phyloP scores from a whole-genome alignment of 164 flowering plant genomes.

The Magnolia changhungtana region DNA sequence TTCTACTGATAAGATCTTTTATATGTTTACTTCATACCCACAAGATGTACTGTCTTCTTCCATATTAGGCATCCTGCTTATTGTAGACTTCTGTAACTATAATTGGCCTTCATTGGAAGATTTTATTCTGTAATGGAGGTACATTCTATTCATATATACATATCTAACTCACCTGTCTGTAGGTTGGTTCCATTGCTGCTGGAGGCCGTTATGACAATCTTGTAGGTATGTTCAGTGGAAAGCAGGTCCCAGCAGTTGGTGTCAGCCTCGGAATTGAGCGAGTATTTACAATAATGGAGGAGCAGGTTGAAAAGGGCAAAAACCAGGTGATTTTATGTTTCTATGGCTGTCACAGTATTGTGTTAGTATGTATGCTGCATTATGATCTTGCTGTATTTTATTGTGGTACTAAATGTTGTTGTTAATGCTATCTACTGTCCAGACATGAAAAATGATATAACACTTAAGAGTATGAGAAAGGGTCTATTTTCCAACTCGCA shows the following conservation, averaged over 20 bases:
- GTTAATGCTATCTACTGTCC: no score
- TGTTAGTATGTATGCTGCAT: neutral
- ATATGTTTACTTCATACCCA: neutral
- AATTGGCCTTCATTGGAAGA: neutral
- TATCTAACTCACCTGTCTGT: constrained; percentile 5
- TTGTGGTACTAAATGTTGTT: no score
- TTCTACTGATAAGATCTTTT: neutral
- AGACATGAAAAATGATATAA: neutral
- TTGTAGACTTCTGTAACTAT: neutral
- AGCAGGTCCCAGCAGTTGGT: constrained; percentile 90
- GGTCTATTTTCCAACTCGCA: neutral
- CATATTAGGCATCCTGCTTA: neutral
- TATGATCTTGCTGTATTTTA: neutral
- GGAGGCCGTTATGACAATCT: constrained; percentile 98
- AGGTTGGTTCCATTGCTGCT: constrained; percentile 98
- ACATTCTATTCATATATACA: no score
- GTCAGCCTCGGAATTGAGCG: constrained; percentile 94
- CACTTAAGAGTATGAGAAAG: neutral
- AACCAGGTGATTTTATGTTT: constrained; percentile 44
- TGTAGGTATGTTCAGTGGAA: constrained; percentile 81
- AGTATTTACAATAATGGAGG: constrained; percentile 78
- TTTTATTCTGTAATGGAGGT: neutral
- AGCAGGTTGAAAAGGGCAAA: constrained; percentile 55
- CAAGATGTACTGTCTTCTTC: neutral
- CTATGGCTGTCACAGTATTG: neutral